Conservation (phyloP, 371 early-diverging fungal genomes). For the Lichtheimia ramosa region DNA sequence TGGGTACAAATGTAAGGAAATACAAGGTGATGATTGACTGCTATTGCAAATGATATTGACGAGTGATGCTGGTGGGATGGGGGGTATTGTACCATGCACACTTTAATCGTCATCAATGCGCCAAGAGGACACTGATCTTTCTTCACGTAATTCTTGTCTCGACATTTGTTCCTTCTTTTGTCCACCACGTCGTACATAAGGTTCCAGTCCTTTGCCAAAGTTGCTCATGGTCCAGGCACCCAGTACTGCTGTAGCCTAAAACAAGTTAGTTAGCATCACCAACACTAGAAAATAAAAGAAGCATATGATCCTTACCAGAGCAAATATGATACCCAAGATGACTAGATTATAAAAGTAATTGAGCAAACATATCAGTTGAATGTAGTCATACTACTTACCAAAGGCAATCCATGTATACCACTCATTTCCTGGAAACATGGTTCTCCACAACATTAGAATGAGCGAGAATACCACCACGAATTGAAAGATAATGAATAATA, state of each 20-base stretch:
- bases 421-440: conserved; percentile 16
- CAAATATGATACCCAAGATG: conserved; percentile 36
- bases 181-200: conserved; percentile 44
- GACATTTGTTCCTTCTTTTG: conserved; percentile 26
- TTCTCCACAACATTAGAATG: conserved; percentile 32
- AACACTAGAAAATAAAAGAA: conserved; percentile 23
- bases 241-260: conserved; percentile 30
- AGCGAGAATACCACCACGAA: conserved; percentile 36
- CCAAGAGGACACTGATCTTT: conserved; percentile 25
- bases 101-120: conserved; percentile 42
- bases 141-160: conserved; percentile 20
- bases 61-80: neutral
- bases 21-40: neutral
- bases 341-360: conserved; percentile 28
- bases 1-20: conserved; percentile 6
- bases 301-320: conserved; percentile 34
- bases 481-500: conserved; percentile 41
- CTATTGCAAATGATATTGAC: neutral
- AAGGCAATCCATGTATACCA: conserved; percentile 54
- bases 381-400: conserved; percentile 25
- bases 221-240: conserved; percentile 32
- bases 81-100: neutral
- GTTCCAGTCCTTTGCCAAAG: conserved; percentile 43
- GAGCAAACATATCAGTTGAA: neutral
- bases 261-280: conserved; percentile 23